phyloP scores from a whole-genome alignment of 2,329 filamentous ascomycete genomes.

The Metarhizium sp. region DNA sequence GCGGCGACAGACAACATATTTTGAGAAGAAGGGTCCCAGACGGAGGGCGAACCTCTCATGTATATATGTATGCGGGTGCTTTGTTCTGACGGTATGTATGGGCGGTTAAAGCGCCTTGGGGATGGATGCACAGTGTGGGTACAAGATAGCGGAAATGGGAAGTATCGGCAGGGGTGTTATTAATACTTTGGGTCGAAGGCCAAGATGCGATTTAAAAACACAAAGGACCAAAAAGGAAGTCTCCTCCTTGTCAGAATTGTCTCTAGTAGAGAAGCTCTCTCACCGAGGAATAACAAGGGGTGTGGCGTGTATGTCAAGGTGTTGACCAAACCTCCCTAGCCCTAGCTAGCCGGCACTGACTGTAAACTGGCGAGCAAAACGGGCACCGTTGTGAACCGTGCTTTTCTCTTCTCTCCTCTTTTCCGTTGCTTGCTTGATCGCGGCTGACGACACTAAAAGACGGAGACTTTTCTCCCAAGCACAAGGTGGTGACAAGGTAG shows the following conservation, averaged over 20 bases:
- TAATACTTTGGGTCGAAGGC: not conserved
- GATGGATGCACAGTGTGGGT: not conserved
- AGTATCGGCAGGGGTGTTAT: not conserved
- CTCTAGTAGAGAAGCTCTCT: not conserved
- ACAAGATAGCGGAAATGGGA: not conserved
- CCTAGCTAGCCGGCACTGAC: no score
- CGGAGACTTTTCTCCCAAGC: not conserved
- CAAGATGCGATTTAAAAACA: not conserved
- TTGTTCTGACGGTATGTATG: slow-evolving; percentile 1
- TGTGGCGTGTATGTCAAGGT: not conserved
- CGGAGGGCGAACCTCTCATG: slow-evolving; percentile 8
- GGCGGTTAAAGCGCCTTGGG: not conserved
- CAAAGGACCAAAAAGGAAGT: not conserved
- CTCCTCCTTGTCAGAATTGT: not conserved
- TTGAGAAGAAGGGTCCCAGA: not conserved
- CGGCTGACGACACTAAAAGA: not conserved
- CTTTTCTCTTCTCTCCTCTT: not conserved
- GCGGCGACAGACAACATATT: slow-evolving; percentile 14
- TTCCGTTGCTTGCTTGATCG: not conserved
- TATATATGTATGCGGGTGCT: slow-evolving; percentile 8
- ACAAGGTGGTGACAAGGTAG: not conserved
- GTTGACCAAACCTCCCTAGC: not conserved
- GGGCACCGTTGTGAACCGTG: not conserved
- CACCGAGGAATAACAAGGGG: not conserved
- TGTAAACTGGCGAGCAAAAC: not conserved